Conservation (phyloP, 345 rosid genomes). For the Durio zibethinus region DNA sequence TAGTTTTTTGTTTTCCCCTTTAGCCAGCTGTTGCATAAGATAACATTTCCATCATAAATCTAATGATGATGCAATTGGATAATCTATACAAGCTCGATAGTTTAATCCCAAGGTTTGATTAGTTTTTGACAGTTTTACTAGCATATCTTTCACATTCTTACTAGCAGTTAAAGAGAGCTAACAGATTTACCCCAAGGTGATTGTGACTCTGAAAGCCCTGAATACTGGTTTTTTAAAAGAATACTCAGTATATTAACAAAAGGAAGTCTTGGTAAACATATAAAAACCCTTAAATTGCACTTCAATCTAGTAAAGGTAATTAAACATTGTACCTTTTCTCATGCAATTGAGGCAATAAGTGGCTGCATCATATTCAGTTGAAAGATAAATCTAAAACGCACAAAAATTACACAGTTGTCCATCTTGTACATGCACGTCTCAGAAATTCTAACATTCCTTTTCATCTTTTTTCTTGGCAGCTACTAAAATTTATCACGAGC, state of each 20-base stretch:
- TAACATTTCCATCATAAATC: not conserved
- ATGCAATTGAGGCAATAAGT: not conserved
- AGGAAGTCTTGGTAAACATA: not conserved
- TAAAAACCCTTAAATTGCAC: not conserved
- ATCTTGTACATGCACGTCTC: not conserved
- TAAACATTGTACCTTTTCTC: not conserved
- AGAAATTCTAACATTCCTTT: not conserved
- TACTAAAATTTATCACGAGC: not conserved
- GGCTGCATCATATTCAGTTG: not conserved
- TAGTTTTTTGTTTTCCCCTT: not conserved
- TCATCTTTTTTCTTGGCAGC: not conserved
- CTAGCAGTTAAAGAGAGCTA: not conserved
- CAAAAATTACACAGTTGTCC: not conserved
- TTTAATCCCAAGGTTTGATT: not conserved
- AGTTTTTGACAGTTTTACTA: not conserved
- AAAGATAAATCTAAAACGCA: not conserved
- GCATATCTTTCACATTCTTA: not conserved
- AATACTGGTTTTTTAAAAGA: too few relatives aligned
- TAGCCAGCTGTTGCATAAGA: conserved; percentile 6
- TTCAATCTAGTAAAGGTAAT: not conserved
- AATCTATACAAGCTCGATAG: not conserved
- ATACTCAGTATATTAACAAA: conserved; percentile 5
- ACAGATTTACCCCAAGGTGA: not conserved
- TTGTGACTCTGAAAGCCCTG: not conserved
- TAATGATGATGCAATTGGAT: not conserved